These are phyloP conservation scores for Fusarium transvaalense DNA, from an alignment of 2,329 filamentous ascomycete genomes.

Conservation along the genomic window DNA sequence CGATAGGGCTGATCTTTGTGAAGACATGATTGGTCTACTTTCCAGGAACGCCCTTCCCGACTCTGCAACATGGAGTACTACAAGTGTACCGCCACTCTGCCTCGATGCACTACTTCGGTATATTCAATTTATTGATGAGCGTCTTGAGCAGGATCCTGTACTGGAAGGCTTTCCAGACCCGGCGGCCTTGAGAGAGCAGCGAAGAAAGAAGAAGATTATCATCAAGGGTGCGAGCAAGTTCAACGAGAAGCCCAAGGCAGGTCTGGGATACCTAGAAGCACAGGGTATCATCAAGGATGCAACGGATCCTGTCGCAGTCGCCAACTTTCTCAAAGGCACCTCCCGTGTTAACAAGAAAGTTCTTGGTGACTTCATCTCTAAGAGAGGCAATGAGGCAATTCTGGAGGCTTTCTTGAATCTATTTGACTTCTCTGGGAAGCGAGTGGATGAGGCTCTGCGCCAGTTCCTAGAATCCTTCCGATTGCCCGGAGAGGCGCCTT, in stretches of 20 bases:
- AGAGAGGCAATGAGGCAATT: constrained; percentile 87
- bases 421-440: constrained; percentile 90
- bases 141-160: constrained; percentile 77
- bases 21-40: constrained; percentile 93
- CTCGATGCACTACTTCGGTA: constrained; percentile 92
- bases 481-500: constrained; percentile 88
- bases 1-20: constrained; percentile 89
- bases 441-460: constrained; percentile 90
- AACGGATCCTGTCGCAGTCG: constrained; percentile 80
- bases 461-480: constrained; percentile 92
- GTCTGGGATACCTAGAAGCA: constrained; percentile 85
- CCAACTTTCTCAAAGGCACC: constrained; percentile 89
- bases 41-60: constrained; percentile 96
- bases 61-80: constrained; percentile 98
- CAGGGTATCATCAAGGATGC: constrained; percentile 86
- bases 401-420: constrained; percentile 84
- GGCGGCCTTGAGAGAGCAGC: constrained; percentile 74
- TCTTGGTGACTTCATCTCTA: constrained; percentile 93
- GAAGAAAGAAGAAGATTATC: constrained; percentile 86
- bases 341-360: constrained; percentile 89
- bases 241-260: constrained; percentile 93
- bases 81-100: constrained; percentile 94
- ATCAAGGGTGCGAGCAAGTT: constrained; percentile 91
- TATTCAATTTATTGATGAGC: constrained; percentile 90
- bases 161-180: constrained; percentile 76